Percentiles rank a stretch among this genome's conserved stretches.
Evolutionary conservation across 768 basidiomycete species (phyloP).

Genomic region (Gloeopeniophorella convolvens): DNA sequence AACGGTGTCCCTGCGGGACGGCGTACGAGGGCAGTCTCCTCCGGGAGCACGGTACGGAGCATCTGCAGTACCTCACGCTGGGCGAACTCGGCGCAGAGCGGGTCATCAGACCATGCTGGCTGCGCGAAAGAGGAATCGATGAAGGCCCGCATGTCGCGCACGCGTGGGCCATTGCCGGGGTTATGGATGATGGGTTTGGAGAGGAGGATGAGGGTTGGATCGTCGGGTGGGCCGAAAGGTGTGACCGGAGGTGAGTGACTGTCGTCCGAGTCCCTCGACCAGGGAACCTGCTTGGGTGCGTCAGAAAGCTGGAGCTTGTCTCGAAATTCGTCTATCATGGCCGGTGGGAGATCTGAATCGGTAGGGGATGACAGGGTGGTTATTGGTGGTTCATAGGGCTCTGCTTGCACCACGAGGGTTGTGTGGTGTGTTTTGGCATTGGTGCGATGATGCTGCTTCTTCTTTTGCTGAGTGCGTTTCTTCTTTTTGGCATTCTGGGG

Average conservation of each 20-base stretch:
- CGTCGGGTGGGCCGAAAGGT: slow-evolving; percentile 8
- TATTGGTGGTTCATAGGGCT: neutral
- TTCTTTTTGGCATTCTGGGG: slow-evolving; percentile 50
- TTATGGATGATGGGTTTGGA: slow-evolving; percentile 60
- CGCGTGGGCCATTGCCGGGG: slow-evolving; percentile 74
- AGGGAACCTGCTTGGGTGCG: neutral
- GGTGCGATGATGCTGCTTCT: slow-evolving; percentile 28
- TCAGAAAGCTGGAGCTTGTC: slow-evolving; percentile 3
- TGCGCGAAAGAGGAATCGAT: slow-evolving; percentile 62
- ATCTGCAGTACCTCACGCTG: slow-evolving; percentile 71
- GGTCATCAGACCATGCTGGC: slow-evolving; percentile 54
- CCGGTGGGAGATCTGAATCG: too few relatives aligned
- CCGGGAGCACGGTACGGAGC: slow-evolving; percentile 60
- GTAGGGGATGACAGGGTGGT: neutral
- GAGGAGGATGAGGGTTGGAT: slow-evolving; percentile 20
- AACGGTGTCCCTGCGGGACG: too few relatives aligned
- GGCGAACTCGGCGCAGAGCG: slow-evolving; percentile 70
- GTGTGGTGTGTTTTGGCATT: slow-evolving; percentile 1
- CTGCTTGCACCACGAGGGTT: neutral
- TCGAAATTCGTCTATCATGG: too few relatives aligned
- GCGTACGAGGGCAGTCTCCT: slow-evolving; percentile 65
- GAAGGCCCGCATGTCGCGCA: slow-evolving; percentile 61
- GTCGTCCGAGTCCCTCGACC: neutral
- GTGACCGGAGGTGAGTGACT: neutral
- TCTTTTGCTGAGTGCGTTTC: slow-evolving; percentile 31